Evolutionary conservation across 2,329 filamentous ascomycete genomes (phyloP), one percentile per base, ranked within the genome.

Genomic region (Helotiales sp.): DNA sequence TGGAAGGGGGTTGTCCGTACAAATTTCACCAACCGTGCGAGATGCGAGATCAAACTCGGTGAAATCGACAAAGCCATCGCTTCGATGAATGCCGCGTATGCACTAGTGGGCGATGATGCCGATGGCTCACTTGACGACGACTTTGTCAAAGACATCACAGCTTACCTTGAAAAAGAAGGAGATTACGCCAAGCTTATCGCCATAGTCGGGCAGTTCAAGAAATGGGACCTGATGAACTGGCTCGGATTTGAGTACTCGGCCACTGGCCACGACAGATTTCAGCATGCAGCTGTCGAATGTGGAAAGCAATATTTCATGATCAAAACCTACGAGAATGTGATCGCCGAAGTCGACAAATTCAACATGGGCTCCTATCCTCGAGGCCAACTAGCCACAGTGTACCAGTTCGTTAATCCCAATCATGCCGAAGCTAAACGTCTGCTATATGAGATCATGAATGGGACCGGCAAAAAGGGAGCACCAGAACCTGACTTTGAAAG

Each of bases 221-320:
- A 48, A 22, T 30, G 25, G 25, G 46, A 48, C 19, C 5, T 48
- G 29, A 6, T 30, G 1, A 4, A 4, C 27, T 31, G 25, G 25
- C 8, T 48, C 4, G 25, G 25, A 17, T 48, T 48, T 17, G 36
- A 29, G n/a, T 22, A n/a, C 5, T 8, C 38, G 15, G 27, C 6
- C 4, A n/a, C 12, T 27, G 34, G 33, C 2, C 34, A 53, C 19
- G 22, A 33, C 36, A 44, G 24, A 2, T 31, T 53, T 19, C 51
- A 53, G 8, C 51, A 24, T n/a, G 51, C 51, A 2, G 51, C 51
- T 9, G 44, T 24, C 25, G 27, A 44, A 44, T 53, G 36, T 27
- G 33, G 33, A 9, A 22, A 44, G 7, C 36, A 31, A 19, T 36
- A 44, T 29, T 53, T 53, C 13, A 9, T 53, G 27, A 44, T 53